A percentile compares a stretch with the other conserved stretches of the same genome.
phyloP scores from a whole-genome alignment of 208 protist species.

The Leishmania turanica region DNA sequence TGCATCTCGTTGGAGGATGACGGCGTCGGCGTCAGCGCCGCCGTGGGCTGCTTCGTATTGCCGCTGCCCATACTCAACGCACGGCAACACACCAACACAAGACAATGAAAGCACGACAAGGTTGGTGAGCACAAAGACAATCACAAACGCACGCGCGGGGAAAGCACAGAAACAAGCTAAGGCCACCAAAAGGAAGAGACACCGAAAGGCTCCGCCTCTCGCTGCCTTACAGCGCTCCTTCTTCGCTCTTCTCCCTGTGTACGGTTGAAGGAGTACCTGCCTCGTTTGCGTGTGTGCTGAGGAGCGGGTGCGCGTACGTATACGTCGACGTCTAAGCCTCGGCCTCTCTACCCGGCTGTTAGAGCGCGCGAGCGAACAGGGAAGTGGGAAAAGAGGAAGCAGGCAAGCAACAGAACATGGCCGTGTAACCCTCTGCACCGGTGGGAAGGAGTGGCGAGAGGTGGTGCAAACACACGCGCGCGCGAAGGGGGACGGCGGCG shows the following conservation, averaged over 20 bases:
- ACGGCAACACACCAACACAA: neutral
- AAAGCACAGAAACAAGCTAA: neutral
- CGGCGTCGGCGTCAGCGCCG: neutral
- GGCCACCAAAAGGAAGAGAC: too few relatives aligned
- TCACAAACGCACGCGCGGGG: neutral
- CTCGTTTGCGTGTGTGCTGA: neutral
- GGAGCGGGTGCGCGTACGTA: neutral
- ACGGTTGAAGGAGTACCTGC: neutral
- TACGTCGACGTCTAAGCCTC: neutral
- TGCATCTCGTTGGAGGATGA: neutral
- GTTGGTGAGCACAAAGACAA: neutral
- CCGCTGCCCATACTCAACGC: neutral
- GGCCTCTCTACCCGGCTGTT: neutral
- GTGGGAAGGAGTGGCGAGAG: neutral
- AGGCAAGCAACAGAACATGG: neutral
- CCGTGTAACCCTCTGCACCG: neutral
- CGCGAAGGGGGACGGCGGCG: neutral
- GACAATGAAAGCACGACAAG: neutral
- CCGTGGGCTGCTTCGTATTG: neutral
- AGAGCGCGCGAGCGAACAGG: neutral
- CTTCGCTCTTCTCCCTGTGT: neutral
- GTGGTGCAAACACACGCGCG: neutral
- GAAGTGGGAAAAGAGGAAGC: neutral
- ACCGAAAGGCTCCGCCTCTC: neutral
- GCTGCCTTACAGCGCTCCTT: neutral